A percentile compares a stretch with the other conserved stretches of the same genome.
phyloP scores from a whole-genome alignment of 257 asterid genomes.

The Coffea eugenioides region DNA sequence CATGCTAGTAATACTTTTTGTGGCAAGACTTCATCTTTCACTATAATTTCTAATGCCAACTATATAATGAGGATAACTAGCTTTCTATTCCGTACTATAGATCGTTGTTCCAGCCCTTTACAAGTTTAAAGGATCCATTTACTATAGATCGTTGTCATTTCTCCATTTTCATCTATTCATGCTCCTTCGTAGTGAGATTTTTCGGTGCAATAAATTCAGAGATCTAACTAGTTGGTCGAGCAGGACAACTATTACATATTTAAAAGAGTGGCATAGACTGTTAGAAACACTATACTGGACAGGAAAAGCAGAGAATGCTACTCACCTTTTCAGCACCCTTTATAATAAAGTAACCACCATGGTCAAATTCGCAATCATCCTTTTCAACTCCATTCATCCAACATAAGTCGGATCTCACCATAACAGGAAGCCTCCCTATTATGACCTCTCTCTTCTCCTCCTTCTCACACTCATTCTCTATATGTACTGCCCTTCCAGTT shows the following conservation, averaged over 20 bases:
- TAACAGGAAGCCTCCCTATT: constrained; percentile 84
- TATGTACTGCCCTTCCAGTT: constrained; percentile 54
- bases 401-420: constrained; percentile 83
- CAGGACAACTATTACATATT: background rate
- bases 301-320: background rate
- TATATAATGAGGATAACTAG: background rate
- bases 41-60: background rate
- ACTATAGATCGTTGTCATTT: background rate
- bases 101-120: background rate
- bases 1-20: background rate
- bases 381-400: constrained; percentile 53
- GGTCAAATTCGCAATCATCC: constrained; percentile 77
- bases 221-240: background rate
- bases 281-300: background rate
- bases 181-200: too few species aligned
- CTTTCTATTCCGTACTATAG: background rate
- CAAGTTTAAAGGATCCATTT: background rate
- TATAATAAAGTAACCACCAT: constrained; percentile 87
- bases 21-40: background rate
- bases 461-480: constrained; percentile 41
- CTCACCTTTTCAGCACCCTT: constrained; percentile 98
- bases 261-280: background rate
- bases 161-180: background rate
- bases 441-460: constrained; percentile 37
- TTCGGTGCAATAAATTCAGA: background rate